A percentile compares a stretch with the other conserved stretches of the same genome.
Evolutionary conservation across 2,329 filamentous ascomycete species (phyloP).

Genomic region (Botrytis elliptica): DNA sequence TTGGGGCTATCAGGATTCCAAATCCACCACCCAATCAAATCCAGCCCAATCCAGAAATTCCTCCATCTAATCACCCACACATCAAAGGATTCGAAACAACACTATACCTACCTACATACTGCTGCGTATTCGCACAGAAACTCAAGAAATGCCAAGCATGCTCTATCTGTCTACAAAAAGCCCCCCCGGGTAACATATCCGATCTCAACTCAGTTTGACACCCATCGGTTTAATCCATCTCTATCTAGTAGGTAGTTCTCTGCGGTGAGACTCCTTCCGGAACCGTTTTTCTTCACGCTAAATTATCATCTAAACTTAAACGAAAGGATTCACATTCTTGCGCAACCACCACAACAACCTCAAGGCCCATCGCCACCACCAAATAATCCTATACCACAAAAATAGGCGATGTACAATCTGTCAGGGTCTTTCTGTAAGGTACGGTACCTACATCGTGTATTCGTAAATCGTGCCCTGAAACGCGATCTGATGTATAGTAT

Average conservation of each 20-base stretch:
- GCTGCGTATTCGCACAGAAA: background rate
- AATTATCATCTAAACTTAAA: background rate
- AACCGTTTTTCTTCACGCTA: background rate
- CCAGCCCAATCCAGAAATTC: background rate
- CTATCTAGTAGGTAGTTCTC: background rate
- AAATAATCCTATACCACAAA: background rate
- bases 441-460: background rate
- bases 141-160: background rate
- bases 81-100: constrained; percentile 16
- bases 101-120: background rate
- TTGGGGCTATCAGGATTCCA: background rate
- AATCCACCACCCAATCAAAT: background rate
- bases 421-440: constrained; percentile 1
- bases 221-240: background rate
- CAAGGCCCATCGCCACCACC: constrained; percentile 7
- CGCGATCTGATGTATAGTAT: background rate
- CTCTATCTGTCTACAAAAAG: background rate
- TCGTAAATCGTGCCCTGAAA: background rate
- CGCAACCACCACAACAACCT: background rate
- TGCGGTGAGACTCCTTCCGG: constrained; percentile 19
- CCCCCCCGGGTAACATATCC: background rate
- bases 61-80: background rate
- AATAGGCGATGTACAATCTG: background rate
- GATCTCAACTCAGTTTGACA: background rate
- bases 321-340: constrained; percentile 9